phyloP scores from a whole-genome alignment of 805 yeast genomes.

The Candida oleophila region DNA sequence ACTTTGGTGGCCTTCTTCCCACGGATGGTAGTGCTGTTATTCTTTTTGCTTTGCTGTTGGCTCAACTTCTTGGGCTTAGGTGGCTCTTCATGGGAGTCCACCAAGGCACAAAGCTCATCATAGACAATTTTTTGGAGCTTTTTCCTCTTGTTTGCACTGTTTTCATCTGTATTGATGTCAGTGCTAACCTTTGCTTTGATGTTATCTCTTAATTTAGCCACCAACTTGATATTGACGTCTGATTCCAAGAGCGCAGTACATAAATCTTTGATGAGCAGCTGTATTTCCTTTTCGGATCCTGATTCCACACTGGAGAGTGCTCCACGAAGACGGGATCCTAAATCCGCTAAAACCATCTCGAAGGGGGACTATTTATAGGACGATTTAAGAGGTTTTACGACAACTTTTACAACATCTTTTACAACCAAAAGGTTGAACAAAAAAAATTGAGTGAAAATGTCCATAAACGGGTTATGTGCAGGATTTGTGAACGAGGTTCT shows the following conservation, averaged over 20 bases:
- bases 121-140: constrained; percentile 88
- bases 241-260: constrained; percentile 88
- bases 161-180: constrained; percentile 50
- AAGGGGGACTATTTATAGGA: not conserved
- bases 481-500: too few relatives aligned
- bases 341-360: constrained; percentile 45
- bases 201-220: constrained; percentile 70
- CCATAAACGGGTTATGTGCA: too few relatives aligned
- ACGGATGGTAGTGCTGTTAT: constrained; percentile 14
- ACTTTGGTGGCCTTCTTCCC: constrained; percentile 27
- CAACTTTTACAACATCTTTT: too few relatives aligned
- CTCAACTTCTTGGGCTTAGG: constrained; percentile 83
- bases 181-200: constrained; percentile 47
- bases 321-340: constrained; percentile 42
- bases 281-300: constrained; percentile 39
- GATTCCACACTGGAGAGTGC: constrained; percentile 42
- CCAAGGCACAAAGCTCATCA: constrained; percentile 85
- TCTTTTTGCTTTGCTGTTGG: constrained; percentile 11
- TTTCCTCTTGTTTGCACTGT: constrained; percentile 68
- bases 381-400: not conserved
- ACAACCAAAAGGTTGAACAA: too few relatives aligned
- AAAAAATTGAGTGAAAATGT: too few relatives aligned
- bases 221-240: constrained; percentile 90
- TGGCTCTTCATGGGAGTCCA: constrained; percentile 63
- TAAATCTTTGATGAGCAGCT: constrained; percentile 74